Evolutionary conservation across 2,329 filamentous ascomycete genomes (phyloP), one percentile per base, ranked within the genome.

Genomic region (Cladosporium sp.): DNA sequence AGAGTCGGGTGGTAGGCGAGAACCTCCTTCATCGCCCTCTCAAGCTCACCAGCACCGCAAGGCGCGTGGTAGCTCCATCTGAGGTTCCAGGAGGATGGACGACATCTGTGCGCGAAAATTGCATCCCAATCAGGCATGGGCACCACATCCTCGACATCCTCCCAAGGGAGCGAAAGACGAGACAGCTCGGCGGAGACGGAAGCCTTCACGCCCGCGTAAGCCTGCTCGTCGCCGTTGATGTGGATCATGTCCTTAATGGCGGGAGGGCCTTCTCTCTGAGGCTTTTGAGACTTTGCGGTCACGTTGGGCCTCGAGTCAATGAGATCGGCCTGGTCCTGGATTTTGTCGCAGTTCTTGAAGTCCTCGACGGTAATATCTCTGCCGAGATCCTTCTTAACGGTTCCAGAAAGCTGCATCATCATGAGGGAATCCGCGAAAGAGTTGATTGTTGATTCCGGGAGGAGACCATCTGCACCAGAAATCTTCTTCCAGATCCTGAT

Each of bases 361-460:
- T 76, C 71, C 56, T 76, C 73, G 7, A 75, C 71, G 11, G 73
- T 76, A 23, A 76, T 71, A 46, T 75, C 73, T 28, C 70, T 66
- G 28, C 70, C 69, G 11, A 76, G 70, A 54, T 75, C 69, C 64
- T 74, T 74, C 67, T 74, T 75, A n/a, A 75, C 73, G 21, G 66
- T 69, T 36, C 73, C 69, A 16, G 73, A 74, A 36, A 76, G 70
- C 65, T 75, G 73, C 73, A 75, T 75, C 73, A 76, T 75, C 73
- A 75, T 75, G 51, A 76, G 63, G 10, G 73, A 75, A 65, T 76
- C 74, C 3, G 74, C 72, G 51, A 76, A 75, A 32, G 69, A 69
- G 30, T 73, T 67, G 25, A 76, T 67, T 11, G 65, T 63, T 6
- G 72, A 69, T 11, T 65, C 59, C 8, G 71, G 68, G 3, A 67